These are phyloP conservation scores for Bacidia gigantensis DNA, from an alignment of 495 filamentous ascomycete species.

Conservation along the genomic window DNA sequence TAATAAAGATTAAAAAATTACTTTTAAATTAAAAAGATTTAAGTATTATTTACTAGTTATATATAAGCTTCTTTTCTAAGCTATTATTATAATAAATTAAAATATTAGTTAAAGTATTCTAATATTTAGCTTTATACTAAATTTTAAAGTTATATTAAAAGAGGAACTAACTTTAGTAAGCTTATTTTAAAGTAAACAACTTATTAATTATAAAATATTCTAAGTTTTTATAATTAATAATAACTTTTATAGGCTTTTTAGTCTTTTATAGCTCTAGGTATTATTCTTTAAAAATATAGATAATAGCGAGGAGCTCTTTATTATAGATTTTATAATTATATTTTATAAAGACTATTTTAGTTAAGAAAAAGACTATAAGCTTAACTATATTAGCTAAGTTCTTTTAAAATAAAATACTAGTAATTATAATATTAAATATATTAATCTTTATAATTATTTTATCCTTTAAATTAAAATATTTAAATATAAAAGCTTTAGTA, in stretches of 20 bases:
- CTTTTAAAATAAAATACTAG: not conserved
- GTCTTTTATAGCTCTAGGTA: not conserved
- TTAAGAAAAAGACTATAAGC: not conserved
- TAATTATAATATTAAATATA: too few species aligned
- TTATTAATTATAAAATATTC: not conserved
- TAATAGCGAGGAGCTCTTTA: not conserved
- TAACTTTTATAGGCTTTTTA: not conserved
- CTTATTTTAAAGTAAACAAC: not conserved
- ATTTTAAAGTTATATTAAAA: not conserved
- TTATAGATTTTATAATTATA: slow-evolving; percentile 1
- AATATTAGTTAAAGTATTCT: not conserved
- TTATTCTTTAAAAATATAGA: not conserved
- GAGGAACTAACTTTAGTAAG: not conserved
- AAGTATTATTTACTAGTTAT: not conserved
- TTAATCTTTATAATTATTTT: too few species aligned
- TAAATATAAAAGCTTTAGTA: too few species aligned
- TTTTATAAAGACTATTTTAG: not conserved
- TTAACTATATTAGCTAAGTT: not conserved
- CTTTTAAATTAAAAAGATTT: not conserved
- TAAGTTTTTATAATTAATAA: not conserved
- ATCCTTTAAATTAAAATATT: too few species aligned
- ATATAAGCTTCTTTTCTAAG: not conserved
- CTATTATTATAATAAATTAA: not conserved
- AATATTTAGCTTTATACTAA: not conserved
- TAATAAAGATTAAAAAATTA: not conserved